These are phyloP conservation scores for Xylaria palmicola DNA, from an alignment of 495 filamentous ascomycete genomes.

Conservation along the genomic window DNA sequence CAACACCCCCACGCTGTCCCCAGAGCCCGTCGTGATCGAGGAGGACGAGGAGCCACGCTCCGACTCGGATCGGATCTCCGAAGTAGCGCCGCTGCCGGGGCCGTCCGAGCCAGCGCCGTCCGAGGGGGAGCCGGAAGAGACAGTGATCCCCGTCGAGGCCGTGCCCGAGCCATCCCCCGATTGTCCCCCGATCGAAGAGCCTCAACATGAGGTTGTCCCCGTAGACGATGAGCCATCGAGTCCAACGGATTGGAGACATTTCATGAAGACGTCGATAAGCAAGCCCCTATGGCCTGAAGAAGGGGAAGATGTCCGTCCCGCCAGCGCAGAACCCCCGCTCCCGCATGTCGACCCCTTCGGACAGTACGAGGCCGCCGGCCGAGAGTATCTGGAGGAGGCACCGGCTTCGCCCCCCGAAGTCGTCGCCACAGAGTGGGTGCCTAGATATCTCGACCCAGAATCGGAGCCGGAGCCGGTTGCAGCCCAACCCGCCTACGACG, in stretches of 20 bases:
- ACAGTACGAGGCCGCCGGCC: not conserved
- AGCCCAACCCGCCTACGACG: too few species aligned
- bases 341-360: not conserved
- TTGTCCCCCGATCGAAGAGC: not conserved
- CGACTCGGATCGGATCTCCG: not conserved
- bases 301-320: not conserved
- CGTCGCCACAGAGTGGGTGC: too few species aligned
- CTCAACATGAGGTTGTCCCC: not conserved
- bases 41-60: not conserved
- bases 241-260: not conserved
- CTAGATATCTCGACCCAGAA: too few species aligned
- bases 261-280: not conserved
- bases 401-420: not conserved
- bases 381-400: too few species aligned
- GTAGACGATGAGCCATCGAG: not conserved
- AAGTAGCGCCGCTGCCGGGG: not conserved
- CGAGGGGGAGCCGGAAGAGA: not conserved
- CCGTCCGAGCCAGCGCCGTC: not conserved
- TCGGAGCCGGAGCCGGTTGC: too few species aligned
- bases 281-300: not conserved
- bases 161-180: not conserved
- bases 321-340: not conserved
- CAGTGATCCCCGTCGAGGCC: not conserved
- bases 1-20: not conserved
- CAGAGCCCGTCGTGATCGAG: not conserved